Conservation (phyloP, 306 rosid species). For the Gynostemma pentaphyllum region DNA sequence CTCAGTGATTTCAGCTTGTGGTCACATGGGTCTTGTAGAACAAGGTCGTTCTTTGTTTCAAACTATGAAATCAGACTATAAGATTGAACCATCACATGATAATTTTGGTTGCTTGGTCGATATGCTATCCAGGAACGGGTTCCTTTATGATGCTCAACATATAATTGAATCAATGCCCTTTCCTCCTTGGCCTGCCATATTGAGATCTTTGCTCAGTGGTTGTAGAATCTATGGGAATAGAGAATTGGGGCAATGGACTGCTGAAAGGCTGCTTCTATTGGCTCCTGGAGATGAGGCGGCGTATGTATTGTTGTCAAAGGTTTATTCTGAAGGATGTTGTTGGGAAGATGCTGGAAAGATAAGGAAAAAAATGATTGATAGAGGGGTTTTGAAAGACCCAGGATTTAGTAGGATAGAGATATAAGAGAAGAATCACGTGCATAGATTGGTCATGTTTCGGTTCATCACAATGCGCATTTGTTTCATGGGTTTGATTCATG, state of each 20-base stretch:
- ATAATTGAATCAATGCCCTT: constrained; percentile 37
- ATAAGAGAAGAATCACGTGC: constrained; percentile 5
- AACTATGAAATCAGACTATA: constrained; percentile 20
- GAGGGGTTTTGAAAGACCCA: constrained; percentile 21
- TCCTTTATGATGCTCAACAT: constrained; percentile 31
- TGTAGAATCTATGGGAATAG: constrained; percentile 40
- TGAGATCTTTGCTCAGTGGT: constrained; percentile 47
- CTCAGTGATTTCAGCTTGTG: constrained; percentile 39
- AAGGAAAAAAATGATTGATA: constrained; percentile 23
- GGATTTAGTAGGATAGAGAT: constrained; percentile 43
- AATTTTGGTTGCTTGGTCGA: constrained; percentile 45
- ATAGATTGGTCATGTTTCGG: neutral
- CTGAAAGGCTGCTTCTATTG: constrained; percentile 24
- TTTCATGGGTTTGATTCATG: too few relatives aligned
- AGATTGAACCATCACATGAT: constrained; percentile 29
- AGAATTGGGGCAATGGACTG: constrained; percentile 41
- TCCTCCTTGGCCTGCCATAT: constrained; percentile 46
- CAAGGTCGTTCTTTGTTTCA: constrained; percentile 27
- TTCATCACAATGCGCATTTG: neutral
- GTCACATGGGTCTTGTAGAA: constrained; percentile 35
- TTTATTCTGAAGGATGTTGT: constrained; percentile 35
- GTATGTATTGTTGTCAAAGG: constrained; percentile 27
- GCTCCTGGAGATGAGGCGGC: constrained; percentile 30
- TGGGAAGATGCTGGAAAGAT: constrained; percentile 42
- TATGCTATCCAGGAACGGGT: constrained; percentile 38